Percentiles rank a stretch among this genome's conserved stretches.
Conservation (phyloP, 345 rosid genomes). For the Corchorus capsularis region DNA sequence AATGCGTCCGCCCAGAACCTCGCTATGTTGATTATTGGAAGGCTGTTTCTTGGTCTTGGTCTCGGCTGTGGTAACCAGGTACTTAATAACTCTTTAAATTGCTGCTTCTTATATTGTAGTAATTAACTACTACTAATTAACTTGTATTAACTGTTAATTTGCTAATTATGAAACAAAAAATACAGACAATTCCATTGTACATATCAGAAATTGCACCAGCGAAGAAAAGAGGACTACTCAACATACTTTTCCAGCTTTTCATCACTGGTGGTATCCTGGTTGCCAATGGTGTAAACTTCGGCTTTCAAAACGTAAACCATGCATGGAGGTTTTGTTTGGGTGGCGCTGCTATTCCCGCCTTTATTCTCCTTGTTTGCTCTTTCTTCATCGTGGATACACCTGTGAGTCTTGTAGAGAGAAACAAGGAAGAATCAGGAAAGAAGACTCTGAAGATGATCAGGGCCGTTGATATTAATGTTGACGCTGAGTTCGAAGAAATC, state of each 20-base stretch:
- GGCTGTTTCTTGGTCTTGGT: constrained; percentile 59
- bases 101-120: too few species aligned
- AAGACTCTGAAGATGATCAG: constrained; percentile 47
- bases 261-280: constrained; percentile 62
- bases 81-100: too few species aligned
- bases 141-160: background rate
- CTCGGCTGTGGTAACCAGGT: constrained; percentile 81
- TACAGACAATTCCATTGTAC: constrained; percentile 74
- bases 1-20: constrained; percentile 43
- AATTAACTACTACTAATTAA: too few species aligned
- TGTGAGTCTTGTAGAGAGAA: constrained; percentile 55
- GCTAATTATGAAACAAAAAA: background rate
- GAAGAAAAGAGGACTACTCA: constrained; percentile 67
- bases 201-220: constrained; percentile 85
- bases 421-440: constrained; percentile 38
- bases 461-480: constrained; percentile 51
- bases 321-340: constrained; percentile 72
- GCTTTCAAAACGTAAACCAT: constrained; percentile 34
- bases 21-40: constrained; percentile 54
- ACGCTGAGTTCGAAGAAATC: constrained; percentile 46
- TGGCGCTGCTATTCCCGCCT: constrained; percentile 57
- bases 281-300: constrained; percentile 51
- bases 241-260: constrained; percentile 60
- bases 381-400: constrained; percentile 69
- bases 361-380: constrained; percentile 55